phyloP scores from a whole-genome alignment of 1,284 basidiomycete genomes.

The Pisolithus thermaeus region DNA sequence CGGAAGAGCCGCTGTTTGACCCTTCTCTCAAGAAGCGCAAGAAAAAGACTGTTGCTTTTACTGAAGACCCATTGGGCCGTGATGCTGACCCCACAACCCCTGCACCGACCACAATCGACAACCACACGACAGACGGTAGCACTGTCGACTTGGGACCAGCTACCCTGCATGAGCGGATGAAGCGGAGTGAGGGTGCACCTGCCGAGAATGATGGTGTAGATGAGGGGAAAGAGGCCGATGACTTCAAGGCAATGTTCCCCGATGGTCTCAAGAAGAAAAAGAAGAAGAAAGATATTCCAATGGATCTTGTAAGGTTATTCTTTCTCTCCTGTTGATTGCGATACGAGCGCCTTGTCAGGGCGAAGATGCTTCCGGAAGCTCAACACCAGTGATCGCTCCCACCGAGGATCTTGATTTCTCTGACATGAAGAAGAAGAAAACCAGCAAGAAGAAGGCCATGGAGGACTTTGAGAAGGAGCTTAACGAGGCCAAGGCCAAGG shows the following conservation, averaged over 20 bases:
- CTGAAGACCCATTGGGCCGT: conserved; percentile 73
- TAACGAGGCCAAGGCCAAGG: conserved; percentile 60
- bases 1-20: conserved; percentile 77
- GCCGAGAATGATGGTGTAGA: conserved; percentile 30
- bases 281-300: conserved; percentile 84
- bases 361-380: conserved; percentile 56
- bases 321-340: background rate
- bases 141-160: conserved; percentile 66
- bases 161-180: conserved; percentile 73
- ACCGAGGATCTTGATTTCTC: conserved; percentile 75
- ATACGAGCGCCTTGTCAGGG: conserved; percentile 33
- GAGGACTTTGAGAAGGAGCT: conserved; percentile 91
- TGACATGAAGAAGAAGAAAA: conserved; percentile 78
- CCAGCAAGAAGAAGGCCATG: conserved; percentile 69
- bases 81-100: conserved; percentile 78
- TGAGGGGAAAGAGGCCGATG: conserved; percentile 58
- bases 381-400: conserved; percentile 43
- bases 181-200: conserved; percentile 36
- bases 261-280: conserved; percentile 90
- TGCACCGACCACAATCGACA: conserved; percentile 63
- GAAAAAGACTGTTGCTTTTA: conserved; percentile 81
- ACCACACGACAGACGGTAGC: conserved; percentile 60
- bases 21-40: conserved; percentile 80
- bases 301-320: conserved; percentile 62
- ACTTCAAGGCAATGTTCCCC: conserved; percentile 73